phyloP scores from a whole-genome alignment of 371 early-diverging fungal species.

The Syncephalastrum racemosum region DNA sequence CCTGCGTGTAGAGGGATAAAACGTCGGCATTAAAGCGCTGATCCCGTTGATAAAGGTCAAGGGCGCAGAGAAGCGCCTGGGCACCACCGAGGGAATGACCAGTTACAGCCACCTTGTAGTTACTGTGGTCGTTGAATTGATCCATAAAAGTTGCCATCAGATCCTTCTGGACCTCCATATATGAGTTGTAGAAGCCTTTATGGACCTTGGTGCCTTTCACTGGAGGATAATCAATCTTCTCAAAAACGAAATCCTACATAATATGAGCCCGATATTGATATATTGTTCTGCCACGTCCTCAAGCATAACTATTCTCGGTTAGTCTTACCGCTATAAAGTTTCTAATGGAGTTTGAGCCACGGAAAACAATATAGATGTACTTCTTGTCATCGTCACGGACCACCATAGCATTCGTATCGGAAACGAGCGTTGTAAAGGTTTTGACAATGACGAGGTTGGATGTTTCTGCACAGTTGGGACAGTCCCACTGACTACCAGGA shows the following conservation, averaged over 20 bases:
- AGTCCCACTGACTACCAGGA: constrained; percentile 14
- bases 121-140: constrained; percentile 15
- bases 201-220: constrained; percentile 19
- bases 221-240: constrained; percentile 9
- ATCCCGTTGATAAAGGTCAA: constrained; percentile 22
- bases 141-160: constrained; percentile 5
- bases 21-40: constrained; percentile 7
- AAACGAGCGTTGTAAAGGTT: constrained; percentile 14
- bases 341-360: constrained; percentile 19
- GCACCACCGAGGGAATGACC: constrained; percentile 27
- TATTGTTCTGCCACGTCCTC: background rate
- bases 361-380: constrained; percentile 20
- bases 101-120: constrained; percentile 17
- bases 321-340: constrained; percentile 16
- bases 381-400: constrained; percentile 19
- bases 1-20: constrained; percentile 13
- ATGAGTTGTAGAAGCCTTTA: constrained; percentile 17
- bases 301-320: too few relatives aligned
- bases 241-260: constrained; percentile 11
- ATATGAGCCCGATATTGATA: background rate
- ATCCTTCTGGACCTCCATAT: constrained; percentile 11
- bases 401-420: constrained; percentile 20
- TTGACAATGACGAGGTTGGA: constrained; percentile 14
- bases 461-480: constrained; percentile 13
- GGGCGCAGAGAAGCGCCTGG: constrained; percentile 15